Conservation (phyloP, 805 yeast species). For the Zygosaccharomyces siamensis region DNA sequence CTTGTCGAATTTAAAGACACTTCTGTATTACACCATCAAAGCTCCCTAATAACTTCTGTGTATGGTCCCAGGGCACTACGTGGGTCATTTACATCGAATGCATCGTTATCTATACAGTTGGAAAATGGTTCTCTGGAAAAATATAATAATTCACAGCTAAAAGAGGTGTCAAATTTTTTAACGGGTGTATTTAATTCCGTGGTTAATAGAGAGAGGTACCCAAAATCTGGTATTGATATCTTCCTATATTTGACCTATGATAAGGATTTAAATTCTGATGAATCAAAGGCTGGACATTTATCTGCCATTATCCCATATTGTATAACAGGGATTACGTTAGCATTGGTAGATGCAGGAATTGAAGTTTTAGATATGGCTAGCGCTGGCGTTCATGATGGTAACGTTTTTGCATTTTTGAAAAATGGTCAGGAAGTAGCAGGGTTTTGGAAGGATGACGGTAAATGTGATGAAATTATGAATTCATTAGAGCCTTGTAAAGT, state of each 20-base stretch:
- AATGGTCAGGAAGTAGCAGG: conserved; percentile 58
- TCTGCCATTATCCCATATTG: conserved; percentile 39
- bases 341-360: conserved; percentile 79
- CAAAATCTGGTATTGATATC: conserved; percentile 83
- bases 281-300: conserved; percentile 29
- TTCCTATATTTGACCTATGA: conserved; percentile 56
- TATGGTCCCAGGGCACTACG: conserved; percentile 88
- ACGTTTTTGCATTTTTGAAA: conserved; percentile 49
- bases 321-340: conserved; percentile 48
- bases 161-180: conserved; percentile 41
- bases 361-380: conserved; percentile 75
- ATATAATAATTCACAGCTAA: conserved; percentile 29
- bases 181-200: conserved; percentile 38
- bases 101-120: conserved; percentile 53
- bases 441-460: conserved; percentile 45
- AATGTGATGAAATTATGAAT: conserved; percentile 16
- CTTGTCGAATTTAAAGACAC: conserved; percentile 58
- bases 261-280: conserved; percentile 31
- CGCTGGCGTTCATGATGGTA: conserved; percentile 46
- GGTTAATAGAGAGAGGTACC: conserved; percentile 60
- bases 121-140: conserved; percentile 34
- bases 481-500: conserved; percentile 43
- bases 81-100: conserved; percentile 64
- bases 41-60: conserved; percentile 58
- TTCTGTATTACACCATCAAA: conserved; percentile 24